Base-by-base conservation (phyloP, 371 early-diverging fungal genomes). In the Amoeboaphelidium protococcarum region DNA sequence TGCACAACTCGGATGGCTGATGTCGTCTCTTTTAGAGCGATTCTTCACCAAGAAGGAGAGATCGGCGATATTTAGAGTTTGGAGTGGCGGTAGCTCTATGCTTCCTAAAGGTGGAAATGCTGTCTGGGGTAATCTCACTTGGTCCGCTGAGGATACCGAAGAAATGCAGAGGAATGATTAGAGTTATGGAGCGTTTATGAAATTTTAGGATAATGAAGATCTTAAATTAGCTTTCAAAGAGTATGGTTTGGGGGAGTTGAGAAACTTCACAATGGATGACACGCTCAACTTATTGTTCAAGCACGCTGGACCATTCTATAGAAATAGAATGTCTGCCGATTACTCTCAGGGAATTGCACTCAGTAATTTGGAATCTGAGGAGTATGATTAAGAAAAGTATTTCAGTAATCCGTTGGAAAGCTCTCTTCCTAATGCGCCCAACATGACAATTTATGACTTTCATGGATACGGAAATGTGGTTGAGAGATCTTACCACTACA, bases 371-470 rank as follows among this genome's bases (percentile, higher is more conserved):
- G 6, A 37, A 54, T 0, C 55, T 13, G 42, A 26, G 1, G 64
- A 66, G 46, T 56, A 57, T 2, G 51, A 64, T 40, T 68, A 77
- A 48, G 69, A 66, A 19, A 64, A 65, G 2, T 71, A 68, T 23
- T 92, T 89, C 88, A 61, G 76, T 6, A 92, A 91, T 56, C 85
- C 90, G 21, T 54, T 92, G 12, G 70, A 82, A 49, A 70, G 77
- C 19, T 67, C 69, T 22, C 65, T 94, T 25, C 92, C 92, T 2
- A 44, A 47, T 23, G 54, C 82, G 0, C 81, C 81, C 4, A 58
- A 64, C 43, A 71, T 87, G 72, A 31, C 37, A 16, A 73, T 86
- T 20, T 78, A 78, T 55, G 78, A 79, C 49, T 50, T 85, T 13
- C 87, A 89, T 56, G 90, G 90, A 0, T 66, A 74, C 19, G 82